Conservation (phyloP, 176 grass and related monocot species). For the Lolium perenne region DNA sequence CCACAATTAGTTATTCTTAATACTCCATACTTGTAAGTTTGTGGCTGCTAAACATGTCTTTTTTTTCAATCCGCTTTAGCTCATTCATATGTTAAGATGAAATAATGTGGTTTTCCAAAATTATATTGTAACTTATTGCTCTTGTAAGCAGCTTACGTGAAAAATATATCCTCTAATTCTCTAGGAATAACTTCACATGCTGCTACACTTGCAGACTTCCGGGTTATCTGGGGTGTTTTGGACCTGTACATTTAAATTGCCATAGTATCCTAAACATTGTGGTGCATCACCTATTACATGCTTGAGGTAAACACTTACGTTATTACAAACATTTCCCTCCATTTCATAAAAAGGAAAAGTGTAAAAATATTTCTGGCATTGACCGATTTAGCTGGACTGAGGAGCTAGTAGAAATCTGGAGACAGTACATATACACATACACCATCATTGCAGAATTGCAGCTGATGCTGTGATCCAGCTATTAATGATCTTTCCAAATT, state of each 20-base stretch:
- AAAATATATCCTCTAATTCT: conserved; percentile 9
- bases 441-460: background rate
- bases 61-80: conserved; percentile 25
- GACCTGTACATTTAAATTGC: conserved; percentile 20
- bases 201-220: conserved; percentile 35
- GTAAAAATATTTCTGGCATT: background rate
- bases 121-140: background rate
- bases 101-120: conserved; percentile 1
- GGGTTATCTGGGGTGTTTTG: background rate
- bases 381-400: conserved; percentile 24
- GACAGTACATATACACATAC: conserved; percentile 15
- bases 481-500: conserved; percentile 22
- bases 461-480: background rate
- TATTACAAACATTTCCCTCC: conserved; percentile 21
- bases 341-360: conserved; percentile 6
- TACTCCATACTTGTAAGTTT: conserved; percentile 17
- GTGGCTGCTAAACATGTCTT: background rate
- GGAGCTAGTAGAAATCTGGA: background rate
- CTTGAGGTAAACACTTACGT: conserved; percentile 16
- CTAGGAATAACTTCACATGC: conserved; percentile 22
- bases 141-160: conserved; percentile 30
- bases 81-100: background rate
- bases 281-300: background rate
- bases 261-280: background rate
- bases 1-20: background rate